These are phyloP conservation scores for Camptophora hylomeconis DNA, from an alignment of 2,329 filamentous ascomycete genomes.

Conservation along the genomic window DNA sequence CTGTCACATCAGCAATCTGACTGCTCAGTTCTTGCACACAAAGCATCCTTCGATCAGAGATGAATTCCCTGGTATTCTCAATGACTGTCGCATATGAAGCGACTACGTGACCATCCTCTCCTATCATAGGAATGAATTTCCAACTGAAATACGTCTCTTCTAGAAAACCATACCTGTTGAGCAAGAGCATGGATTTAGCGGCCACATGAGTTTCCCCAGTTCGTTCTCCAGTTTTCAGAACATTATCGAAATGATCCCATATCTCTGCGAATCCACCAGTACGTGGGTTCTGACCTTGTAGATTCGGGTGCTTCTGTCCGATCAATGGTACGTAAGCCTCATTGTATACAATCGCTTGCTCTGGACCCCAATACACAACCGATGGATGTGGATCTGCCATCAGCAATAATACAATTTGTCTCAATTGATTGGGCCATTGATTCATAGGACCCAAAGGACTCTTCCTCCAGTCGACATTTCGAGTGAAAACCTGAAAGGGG, in stretches of 20 bases:
- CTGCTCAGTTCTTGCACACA: slow-evolving; percentile 27
- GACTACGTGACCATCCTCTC: slow-evolving; percentile 27
- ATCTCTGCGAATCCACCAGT: slow-evolving; percentile 27
- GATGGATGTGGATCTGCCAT: slow-evolving; percentile 32
- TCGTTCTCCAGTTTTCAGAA: slow-evolving; percentile 24
- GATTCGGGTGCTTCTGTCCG: slow-evolving; percentile 23
- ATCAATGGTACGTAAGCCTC: slow-evolving; percentile 22
- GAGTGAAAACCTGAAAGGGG: slow-evolving; percentile 2
- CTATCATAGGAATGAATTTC: slow-evolving; percentile 35
- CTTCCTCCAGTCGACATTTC: slow-evolving; percentile 3
- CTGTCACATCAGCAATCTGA: slow-evolving; percentile 23
- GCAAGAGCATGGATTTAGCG: slow-evolving; percentile 35
- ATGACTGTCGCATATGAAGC: slow-evolving; percentile 37
- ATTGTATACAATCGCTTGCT: slow-evolving; percentile 24
- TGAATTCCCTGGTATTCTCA: slow-evolving; percentile 28
- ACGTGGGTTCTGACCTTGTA: slow-evolving; percentile 28
- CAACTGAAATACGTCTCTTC: slow-evolving; percentile 39
- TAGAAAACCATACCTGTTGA: slow-evolving; percentile 29
- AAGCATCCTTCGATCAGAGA: slow-evolving; percentile 32
- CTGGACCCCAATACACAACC: slow-evolving; percentile 25
- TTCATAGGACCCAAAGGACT: slow-evolving; percentile 32
- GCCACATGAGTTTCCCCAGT: slow-evolving; percentile 25
- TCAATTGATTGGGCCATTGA: slow-evolving; percentile 35
- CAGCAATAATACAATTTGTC: slow-evolving; percentile 32
- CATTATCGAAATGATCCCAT: slow-evolving; percentile 24